Conservation (phyloP, 2,329 filamentous ascomycete species). For the Geosmithia putterillii region DNA sequence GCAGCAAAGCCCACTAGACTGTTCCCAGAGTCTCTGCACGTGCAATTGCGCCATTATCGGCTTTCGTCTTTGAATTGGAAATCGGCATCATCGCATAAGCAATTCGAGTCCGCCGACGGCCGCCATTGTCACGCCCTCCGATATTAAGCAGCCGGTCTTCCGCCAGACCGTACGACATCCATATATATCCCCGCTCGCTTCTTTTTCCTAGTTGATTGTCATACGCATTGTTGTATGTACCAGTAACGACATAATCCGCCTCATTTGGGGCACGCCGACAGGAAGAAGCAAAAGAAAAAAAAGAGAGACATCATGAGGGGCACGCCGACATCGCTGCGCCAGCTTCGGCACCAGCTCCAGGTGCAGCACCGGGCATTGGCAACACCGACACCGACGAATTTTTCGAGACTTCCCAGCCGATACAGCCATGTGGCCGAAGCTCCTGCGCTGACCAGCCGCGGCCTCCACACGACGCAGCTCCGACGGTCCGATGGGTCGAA, state of each 20-base stretch:
- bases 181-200: background rate
- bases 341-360: background rate
- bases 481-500: constrained; percentile 44
- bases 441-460: background rate
- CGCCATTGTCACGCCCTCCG: background rate
- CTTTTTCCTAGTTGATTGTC: too few species aligned
- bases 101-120: background rate
- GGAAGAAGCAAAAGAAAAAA: background rate
- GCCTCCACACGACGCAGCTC: constrained; percentile 8
- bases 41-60: background rate
- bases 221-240: too few species aligned
- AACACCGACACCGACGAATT: background rate
- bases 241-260: background rate
- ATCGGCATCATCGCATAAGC: background rate
- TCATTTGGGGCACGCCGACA: background rate
- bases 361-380: background rate
- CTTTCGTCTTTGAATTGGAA: background rate
- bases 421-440: too few species aligned
- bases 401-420: background rate
- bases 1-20: too few species aligned
- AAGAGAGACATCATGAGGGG: background rate
- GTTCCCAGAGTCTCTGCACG: too few species aligned
- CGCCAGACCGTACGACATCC: background rate
- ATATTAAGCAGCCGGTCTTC: background rate
- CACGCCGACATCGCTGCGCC: background rate